Conservation (phyloP, 2,329 filamentous ascomycete genomes). For the Penicillium hesseltinei region DNA sequence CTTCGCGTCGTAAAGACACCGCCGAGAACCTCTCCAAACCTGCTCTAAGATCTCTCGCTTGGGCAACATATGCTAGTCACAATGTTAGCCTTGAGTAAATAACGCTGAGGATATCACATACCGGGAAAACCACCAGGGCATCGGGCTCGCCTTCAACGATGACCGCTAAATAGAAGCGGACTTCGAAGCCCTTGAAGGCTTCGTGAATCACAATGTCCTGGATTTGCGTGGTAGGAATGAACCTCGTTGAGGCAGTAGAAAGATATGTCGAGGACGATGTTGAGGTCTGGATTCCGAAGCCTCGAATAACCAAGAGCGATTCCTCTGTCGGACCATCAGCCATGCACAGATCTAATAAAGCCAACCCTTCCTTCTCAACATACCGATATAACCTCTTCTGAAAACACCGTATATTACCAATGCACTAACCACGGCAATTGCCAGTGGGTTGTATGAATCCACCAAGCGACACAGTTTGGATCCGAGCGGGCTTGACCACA, state of each 20-base stretch:
- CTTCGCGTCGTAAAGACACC: slow-evolving; percentile 73
- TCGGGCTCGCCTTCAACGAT: slow-evolving; percentile 86
- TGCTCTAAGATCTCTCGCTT: slow-evolving; percentile 72
- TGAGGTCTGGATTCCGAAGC: slow-evolving; percentile 85
- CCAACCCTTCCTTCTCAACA: not conserved
- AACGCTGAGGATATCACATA: slow-evolving; percentile 35
- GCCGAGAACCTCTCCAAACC: slow-evolving; percentile 83
- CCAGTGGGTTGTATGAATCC: slow-evolving; percentile 43
- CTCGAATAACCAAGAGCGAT: slow-evolving; percentile 81
- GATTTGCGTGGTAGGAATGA: slow-evolving; percentile 88
- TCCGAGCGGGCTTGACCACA: slow-evolving; percentile 38
- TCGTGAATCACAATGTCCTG: slow-evolving; percentile 94
- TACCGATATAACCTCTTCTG: slow-evolving; percentile 53
- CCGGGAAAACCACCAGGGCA: slow-evolving; percentile 91
- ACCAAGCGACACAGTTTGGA: slow-evolving; percentile 35
- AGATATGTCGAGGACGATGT: slow-evolving; percentile 69
- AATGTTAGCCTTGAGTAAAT: slow-evolving; percentile 5
- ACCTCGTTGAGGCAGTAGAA: slow-evolving; percentile 60
- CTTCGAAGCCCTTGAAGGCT: slow-evolving; percentile 88
- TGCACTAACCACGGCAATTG: slow-evolving; percentile 40
- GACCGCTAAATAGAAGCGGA: slow-evolving; percentile 83
- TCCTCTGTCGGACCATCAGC: slow-evolving; percentile 60
- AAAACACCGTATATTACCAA: slow-evolving; percentile 47
- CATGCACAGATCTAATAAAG: not conserved
- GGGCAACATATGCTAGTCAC: slow-evolving; percentile 63